Conservation (phyloP, 164 flowering plant species). For the Santalum album region DNA sequence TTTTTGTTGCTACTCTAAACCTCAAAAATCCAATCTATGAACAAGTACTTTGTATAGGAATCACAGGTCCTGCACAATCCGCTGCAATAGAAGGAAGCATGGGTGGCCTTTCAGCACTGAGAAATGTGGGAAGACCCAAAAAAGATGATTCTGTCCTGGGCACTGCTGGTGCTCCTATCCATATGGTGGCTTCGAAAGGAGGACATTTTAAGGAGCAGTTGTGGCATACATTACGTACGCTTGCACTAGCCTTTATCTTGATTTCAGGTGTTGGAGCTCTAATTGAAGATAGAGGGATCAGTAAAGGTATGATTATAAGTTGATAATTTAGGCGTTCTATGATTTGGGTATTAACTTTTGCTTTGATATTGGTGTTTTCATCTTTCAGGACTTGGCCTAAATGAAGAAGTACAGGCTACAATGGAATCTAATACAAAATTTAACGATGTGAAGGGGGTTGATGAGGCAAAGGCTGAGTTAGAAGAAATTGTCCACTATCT, state of each 20-base stretch:
- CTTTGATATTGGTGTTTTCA: background rate
- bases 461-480: constrained; percentile 95
- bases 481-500: constrained; percentile 99
- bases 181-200: constrained; percentile 78
- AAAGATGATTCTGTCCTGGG: constrained; percentile 69
- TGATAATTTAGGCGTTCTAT: background rate
- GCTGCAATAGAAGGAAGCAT: constrained; percentile 41
- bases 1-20: no score
- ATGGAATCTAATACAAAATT: constrained; percentile 90
- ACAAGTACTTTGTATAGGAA: background rate
- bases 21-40: no score
- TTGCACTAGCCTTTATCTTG: constrained; percentile 70
- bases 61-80: constrained; percentile 28
- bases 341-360: background rate
- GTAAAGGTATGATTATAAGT: constrained; percentile 56
- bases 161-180: constrained; percentile 77
- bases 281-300: constrained; percentile 77
- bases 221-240: constrained; percentile 74
- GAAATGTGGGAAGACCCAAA: constrained; percentile 54
- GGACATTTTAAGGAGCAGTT: constrained; percentile 78
- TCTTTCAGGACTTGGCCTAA: constrained; percentile 66
- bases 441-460: constrained; percentile 94
- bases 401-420: constrained; percentile 93
- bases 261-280: constrained; percentile 86
- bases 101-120: constrained; percentile 52